phyloP scores from a whole-genome alignment of 106 monocot species.

The Dendrobium catenatum region DNA sequence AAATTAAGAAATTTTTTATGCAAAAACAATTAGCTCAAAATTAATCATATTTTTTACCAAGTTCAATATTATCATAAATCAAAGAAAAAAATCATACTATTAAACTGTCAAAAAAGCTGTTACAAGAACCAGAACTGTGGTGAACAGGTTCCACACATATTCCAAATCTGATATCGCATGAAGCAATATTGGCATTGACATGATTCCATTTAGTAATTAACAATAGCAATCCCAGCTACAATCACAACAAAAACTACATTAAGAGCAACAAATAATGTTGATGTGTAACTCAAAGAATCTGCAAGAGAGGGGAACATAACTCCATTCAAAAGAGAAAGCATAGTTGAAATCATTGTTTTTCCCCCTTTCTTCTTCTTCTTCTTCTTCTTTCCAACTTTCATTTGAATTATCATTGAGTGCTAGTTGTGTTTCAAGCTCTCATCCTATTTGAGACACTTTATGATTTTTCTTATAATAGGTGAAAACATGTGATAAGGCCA shows the following conservation, averaged over 20 bases:
- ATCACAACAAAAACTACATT: slow-evolving; percentile 62
- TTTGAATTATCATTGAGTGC: too few species aligned
- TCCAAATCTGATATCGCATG: slow-evolving; percentile 34
- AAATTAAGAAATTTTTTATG: background rate
- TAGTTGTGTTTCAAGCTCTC: too few species aligned
- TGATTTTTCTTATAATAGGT: too few species aligned
- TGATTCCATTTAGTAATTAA: slow-evolving; percentile 43
- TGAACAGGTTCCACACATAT: slow-evolving; percentile 65
- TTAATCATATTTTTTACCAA: background rate
- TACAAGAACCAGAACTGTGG: slow-evolving; percentile 52
- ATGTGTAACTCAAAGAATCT: slow-evolving; percentile 79
- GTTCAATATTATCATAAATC: background rate
- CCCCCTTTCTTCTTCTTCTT: too few species aligned
- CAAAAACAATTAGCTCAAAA: background rate
- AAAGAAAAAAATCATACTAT: slow-evolving; percentile 23
- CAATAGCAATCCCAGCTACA: slow-evolving; percentile 51
- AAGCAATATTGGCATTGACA: slow-evolving; percentile 49
- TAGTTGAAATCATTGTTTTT: too few species aligned
- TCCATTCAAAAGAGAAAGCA: background rate
- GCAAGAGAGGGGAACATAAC: slow-evolving; percentile 7
- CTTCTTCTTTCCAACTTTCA: too few species aligned
- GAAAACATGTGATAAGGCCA: too few species aligned
- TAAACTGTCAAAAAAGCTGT: slow-evolving; percentile 71
- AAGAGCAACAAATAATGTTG: slow-evolving; percentile 60
- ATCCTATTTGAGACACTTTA: too few species aligned